Conservation (phyloP, 768 basidiomycete genomes). For the Mycena chlorophos region DNA sequence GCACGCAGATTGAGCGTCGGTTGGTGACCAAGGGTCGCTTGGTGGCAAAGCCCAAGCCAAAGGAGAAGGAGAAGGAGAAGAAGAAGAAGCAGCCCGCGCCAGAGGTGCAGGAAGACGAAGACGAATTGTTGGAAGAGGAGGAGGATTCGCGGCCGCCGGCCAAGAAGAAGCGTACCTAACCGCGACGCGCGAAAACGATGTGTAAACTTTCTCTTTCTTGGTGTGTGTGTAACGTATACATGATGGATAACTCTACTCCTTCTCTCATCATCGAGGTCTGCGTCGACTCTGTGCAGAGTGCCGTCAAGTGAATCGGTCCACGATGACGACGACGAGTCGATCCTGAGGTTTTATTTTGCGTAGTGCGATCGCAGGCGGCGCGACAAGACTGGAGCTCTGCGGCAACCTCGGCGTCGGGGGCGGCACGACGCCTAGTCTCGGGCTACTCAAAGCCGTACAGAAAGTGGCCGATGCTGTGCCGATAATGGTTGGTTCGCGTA, state of each 20-base stretch:
- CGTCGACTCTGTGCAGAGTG: conserved; percentile 75
- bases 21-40: too few relatives aligned
- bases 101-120: too few relatives aligned
- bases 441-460: conserved; percentile 62
- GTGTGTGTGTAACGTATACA: neutral
- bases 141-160: too few relatives aligned
- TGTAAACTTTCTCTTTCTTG: neutral
- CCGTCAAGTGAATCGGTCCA: conserved; percentile 47
- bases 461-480: conserved; percentile 46
- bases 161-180: too few relatives aligned
- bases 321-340: neutral
- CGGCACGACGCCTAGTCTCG: conserved; percentile 81
- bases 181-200: too few relatives aligned
- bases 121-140: too few relatives aligned
- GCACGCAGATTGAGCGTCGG: too few relatives aligned
- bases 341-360: conserved; percentile 10
- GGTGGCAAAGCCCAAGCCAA: too few relatives aligned
- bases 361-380: conserved; percentile 72
- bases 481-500: conserved; percentile 67
- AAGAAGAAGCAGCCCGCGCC: too few relatives aligned
- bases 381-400: conserved; percentile 77
- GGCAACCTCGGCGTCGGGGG: conserved; percentile 71
- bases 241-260: conserved; percentile 13
- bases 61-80: too few relatives aligned
- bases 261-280: conserved; percentile 60